These are phyloP conservation scores for Penicillium subrubescens DNA, from an alignment of 495 filamentous ascomycete species.

Conservation along the genomic window DNA sequence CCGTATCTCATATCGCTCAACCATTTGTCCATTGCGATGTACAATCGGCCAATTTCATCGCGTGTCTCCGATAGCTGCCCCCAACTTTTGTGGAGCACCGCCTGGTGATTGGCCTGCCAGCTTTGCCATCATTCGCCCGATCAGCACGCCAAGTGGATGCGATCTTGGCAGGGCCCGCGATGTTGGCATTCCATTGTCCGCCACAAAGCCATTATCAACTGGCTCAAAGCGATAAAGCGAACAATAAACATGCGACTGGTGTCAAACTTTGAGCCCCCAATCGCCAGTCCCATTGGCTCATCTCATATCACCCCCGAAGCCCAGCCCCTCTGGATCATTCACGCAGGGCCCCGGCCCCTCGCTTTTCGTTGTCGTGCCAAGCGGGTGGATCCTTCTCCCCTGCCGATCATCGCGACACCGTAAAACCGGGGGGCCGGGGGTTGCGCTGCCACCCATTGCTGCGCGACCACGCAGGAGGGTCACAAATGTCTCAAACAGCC, in stretches of 20 bases:
- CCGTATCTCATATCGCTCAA: neutral
- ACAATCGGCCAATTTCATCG: neutral
- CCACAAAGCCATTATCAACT: neutral
- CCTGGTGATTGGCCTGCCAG: neutral
- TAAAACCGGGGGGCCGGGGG: neutral
- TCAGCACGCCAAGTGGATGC: neutral
- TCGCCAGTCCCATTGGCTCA: neutral
- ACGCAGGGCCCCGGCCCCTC: neutral
- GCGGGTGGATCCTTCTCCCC: slow-evolving; percentile 3
- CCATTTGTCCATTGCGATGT: neutral
- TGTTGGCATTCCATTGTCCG: neutral
- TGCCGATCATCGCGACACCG: slow-evolving; percentile 4
- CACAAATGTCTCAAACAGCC: slow-evolving; percentile 1
- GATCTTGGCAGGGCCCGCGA: slow-evolving; percentile 5
- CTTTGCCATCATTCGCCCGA: neutral
- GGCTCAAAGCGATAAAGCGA: neutral
- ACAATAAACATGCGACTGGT: neutral
- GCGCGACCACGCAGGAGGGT: neutral
- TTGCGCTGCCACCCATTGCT: neutral
- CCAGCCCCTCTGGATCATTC: neutral
- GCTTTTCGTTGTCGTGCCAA: neutral
- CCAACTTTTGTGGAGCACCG: neutral
- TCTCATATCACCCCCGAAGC: neutral
- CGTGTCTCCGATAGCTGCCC: neutral
- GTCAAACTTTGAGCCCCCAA: neutral